Evolutionary conservation across 2,329 filamentous ascomycete species (phyloP).

Genomic region (Cyclaneusma minus): DNA sequence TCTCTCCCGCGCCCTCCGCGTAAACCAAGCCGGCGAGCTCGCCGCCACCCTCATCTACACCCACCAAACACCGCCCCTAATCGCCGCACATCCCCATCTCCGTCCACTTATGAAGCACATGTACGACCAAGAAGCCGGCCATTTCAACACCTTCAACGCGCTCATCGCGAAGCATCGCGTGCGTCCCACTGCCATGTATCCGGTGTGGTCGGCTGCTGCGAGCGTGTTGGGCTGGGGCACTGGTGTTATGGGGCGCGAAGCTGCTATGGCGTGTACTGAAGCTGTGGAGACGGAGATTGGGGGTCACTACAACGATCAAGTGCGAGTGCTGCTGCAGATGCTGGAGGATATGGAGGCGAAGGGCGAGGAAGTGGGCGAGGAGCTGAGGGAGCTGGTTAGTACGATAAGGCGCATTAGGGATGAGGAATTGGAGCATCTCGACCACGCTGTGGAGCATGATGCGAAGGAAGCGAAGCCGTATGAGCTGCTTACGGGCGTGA

Average conservation of each 20-base stretch:
- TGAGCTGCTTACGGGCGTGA: conserved; percentile 73
- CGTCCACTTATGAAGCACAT: conserved; percentile 90
- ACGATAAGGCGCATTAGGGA: conserved; percentile 77
- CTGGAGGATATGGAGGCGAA: conserved; percentile 56
- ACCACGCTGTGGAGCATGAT: conserved; percentile 88
- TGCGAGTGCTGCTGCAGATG: conserved; percentile 69
- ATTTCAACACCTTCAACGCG: conserved; percentile 72
- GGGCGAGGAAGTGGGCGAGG: conserved; percentile 67
- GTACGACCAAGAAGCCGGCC: conserved; percentile 89
- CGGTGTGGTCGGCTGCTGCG: conserved; percentile 71
- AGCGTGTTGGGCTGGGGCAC: conserved; percentile 79
- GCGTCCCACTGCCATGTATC: conserved; percentile 84
- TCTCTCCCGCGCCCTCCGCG: conserved; percentile 68
- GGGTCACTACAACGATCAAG: conserved; percentile 87
- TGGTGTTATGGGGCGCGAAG: conserved; percentile 75
- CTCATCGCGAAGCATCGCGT: conserved; percentile 77
- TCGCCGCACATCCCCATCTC: conserved; percentile 70
- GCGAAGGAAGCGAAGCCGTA: conserved; percentile 81
- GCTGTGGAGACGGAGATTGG: conserved; percentile 98
- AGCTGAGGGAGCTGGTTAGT: conserved; percentile 55
- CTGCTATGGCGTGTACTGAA: conserved; percentile 97
- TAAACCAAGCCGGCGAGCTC: conserved; percentile 96
- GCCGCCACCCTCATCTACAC: conserved; percentile 90
- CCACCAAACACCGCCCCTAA: conserved; percentile 70
- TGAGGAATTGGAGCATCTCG: conserved; percentile 92